These are phyloP conservation scores for Sphagnum fallax DNA, from an alignment of 228 moss, liverwort and hornwort genomes.

Conservation along the genomic window DNA sequence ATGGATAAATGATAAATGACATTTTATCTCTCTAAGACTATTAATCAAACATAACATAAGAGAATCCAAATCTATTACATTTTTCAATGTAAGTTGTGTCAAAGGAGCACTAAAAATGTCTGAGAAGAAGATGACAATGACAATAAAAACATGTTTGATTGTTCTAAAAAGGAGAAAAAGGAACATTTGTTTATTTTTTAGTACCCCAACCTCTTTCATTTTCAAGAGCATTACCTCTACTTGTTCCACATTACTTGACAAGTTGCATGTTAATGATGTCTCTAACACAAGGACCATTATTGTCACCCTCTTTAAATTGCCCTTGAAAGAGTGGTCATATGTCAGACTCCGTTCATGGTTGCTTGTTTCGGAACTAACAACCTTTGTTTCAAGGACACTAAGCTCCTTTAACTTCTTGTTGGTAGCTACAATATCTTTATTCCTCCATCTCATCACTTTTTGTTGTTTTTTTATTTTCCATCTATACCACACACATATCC, in stretches of 20 bases:
- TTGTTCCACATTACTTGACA: constrained; percentile 26
- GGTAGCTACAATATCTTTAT: constrained; percentile 38
- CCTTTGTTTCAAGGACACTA: constrained; percentile 30
- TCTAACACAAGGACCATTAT: constrained; percentile 13
- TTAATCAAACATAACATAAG: background rate
- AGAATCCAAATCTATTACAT: background rate
- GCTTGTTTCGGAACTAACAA: constrained; percentile 19
- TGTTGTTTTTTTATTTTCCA: constrained; percentile 65
- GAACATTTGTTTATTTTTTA: constrained; percentile 56
- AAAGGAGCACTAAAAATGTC: background rate
- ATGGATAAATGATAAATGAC: no score
- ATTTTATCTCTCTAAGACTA: no score
- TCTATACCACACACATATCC: constrained; percentile 12
- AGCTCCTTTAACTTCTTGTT: constrained; percentile 62
- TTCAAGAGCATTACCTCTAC: constrained; percentile 52
- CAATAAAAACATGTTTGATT: background rate
- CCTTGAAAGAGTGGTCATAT: constrained; percentile 35
- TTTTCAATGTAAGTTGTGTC: background rate
- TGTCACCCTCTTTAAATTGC: constrained; percentile 19
- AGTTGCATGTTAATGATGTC: constrained; percentile 11
- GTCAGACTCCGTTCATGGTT: constrained; percentile 41
- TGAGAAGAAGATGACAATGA: background rate
- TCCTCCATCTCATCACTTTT: constrained; percentile 31
- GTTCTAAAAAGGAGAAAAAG: background rate
- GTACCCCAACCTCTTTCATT: constrained; percentile 49